Evolutionary conservation across 164 flowering plant genomes (phyloP), one percentile per base, ranked within the genome.

Genomic region (Umbilicus rupestris): DNA sequence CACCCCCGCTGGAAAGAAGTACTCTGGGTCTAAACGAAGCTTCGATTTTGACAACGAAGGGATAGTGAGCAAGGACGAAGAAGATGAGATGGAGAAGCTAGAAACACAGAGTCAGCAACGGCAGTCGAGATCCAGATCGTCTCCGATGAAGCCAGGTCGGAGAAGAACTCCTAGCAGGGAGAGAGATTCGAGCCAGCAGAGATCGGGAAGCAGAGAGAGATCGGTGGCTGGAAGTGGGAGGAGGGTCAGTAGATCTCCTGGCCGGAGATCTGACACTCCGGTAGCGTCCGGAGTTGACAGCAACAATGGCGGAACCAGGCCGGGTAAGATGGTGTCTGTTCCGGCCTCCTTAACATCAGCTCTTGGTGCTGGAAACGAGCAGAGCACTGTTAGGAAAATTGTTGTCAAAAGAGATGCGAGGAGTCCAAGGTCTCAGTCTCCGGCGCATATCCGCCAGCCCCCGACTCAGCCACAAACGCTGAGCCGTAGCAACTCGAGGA

Each of bases 101-200:
- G n/a, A n/a, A n/a, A n/a, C n/a, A n/a, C n/a, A n/a, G n/a, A n/a
- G n/a, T n/a, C n/a, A n/a, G 70, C 77, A 70, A 33, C 80, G 80
- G 15, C 82, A 72, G 31, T 78, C 88, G 2, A 75, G 81, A 76
- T 62, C 44, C 8, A 41, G 42, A 35, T 35, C 45, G 9, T 41
- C 65, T 63, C 28, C 65, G 6, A 37, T 46, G 45, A 26, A 41
- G 45, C 42, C 45, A 7, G 74, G 88, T 76, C 74, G 91, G 77
- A 77, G 92, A 76, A 79, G 95, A 68, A 89, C 91, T 0, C 88
- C 90, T 2, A 91, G 95, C 72, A 78, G 97, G 58, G 99, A 89
- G 50, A 26, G 35, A 30, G 87, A 89, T 5, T 70, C 39, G 50
- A 78, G 77, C 62, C 64, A 74, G 64, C 85, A 80, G 72, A 72